Percentiles rank a stretch among this genome's conserved stretches.
Evolutionary conservation across 2,329 filamentous ascomycete genomes (phyloP).

Genomic region (Rhinocladiella mackenziei): DNA sequence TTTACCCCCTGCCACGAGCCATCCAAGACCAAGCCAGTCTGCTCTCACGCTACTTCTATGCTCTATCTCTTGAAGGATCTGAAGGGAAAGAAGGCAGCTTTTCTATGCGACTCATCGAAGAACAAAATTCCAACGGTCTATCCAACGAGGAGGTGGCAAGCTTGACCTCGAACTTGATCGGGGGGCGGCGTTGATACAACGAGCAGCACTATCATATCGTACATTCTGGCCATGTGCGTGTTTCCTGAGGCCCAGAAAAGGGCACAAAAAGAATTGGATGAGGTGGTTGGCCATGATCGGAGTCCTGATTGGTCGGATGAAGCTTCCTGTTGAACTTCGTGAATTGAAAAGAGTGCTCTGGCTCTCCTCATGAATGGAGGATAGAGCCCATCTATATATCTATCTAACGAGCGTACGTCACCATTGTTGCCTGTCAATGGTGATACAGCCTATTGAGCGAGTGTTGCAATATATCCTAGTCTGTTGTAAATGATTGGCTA

Average conservation of each 20-base stretch:
- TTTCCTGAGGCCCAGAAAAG: slow-evolving; percentile 48
- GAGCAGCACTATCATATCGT: slow-evolving; percentile 32
- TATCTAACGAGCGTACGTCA: too few species aligned
- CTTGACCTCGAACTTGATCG: slow-evolving; percentile 44
- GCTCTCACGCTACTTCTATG: slow-evolving; percentile 50
- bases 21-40: slow-evolving; percentile 39
- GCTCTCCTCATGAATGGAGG: too few species aligned
- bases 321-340: too few species aligned
- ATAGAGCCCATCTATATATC: too few species aligned
- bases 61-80: slow-evolving; percentile 49
- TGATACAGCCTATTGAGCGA: too few species aligned
- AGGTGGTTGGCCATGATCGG: slow-evolving; percentile 37
- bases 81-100: slow-evolving; percentile 38
- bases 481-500: too few species aligned
- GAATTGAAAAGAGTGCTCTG: too few species aligned
- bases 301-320: slow-evolving; percentile 41
- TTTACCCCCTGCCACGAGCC: slow-evolving; percentile 11
- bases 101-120: slow-evolving; percentile 48
- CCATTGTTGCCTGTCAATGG: too few species aligned
- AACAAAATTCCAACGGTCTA: slow-evolving; percentile 46
- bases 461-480: too few species aligned
- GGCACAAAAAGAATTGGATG: slow-evolving; percentile 45
- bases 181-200: slow-evolving; percentile 34
- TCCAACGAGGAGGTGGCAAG: slow-evolving; percentile 44
- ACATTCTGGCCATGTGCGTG: slow-evolving; percentile 34